Evolutionary conservation across 225 moss, liverwort and hornwort species (phyloP).

Genomic region (Ulota crispa): DNA sequence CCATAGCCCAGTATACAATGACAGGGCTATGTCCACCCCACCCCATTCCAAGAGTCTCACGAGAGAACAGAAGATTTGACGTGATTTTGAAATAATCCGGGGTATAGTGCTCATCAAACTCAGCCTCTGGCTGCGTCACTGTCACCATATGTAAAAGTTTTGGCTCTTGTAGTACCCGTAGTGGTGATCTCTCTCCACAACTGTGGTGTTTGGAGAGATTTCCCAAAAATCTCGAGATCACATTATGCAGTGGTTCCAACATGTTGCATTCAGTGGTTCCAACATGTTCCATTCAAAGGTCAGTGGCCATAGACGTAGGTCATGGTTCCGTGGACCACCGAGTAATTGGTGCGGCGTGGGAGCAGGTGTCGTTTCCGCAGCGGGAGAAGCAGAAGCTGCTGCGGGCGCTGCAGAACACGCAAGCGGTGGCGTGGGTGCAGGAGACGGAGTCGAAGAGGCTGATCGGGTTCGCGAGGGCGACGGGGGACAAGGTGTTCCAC

Average conservation of each 20-base stretch:
- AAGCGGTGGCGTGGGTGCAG: slow-evolving; percentile 76
- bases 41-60: not conserved
- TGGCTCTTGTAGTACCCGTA: too few relatives aligned
- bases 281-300: not conserved
- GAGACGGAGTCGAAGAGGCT: slow-evolving; percentile 60
- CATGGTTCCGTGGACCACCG: too few relatives aligned
- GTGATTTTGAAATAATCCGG: not conserved
- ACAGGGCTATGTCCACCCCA: not conserved
- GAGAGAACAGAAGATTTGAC: not conserved
- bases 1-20: not conserved
- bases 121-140: too few relatives aligned
- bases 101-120: not conserved
- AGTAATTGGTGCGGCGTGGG: not conserved
- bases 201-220: too few relatives aligned
- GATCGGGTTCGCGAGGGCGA: slow-evolving; percentile 79
- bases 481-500: slow-evolving; percentile 80
- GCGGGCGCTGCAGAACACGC: slow-evolving; percentile 72
- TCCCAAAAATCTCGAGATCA: not conserved
- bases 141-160: too few relatives aligned
- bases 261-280: too few relatives aligned
- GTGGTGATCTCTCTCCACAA: too few relatives aligned
- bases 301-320: not conserved
- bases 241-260: not conserved
- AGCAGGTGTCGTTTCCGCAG: slow-evolving; percentile 70
- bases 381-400: slow-evolving; percentile 74